Evolutionary conservation across 495 filamentous ascomycete species (phyloP).

Genomic region (Penicillium robsamsonii): DNA sequence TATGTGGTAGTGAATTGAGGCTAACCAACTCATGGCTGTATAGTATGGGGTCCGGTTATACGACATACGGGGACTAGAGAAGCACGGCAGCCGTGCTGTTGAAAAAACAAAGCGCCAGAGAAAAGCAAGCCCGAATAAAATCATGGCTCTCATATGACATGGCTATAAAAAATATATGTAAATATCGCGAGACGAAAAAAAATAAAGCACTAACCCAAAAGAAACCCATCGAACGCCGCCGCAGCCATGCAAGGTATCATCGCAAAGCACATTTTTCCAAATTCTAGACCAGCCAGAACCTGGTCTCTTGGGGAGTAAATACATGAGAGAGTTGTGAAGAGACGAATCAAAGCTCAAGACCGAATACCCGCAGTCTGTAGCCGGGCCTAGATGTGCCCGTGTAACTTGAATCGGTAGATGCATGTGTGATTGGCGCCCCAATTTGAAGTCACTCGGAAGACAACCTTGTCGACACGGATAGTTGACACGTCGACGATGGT

Average conservation of each 20-base stretch:
- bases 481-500: slow-evolving; percentile 36
- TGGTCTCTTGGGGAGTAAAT: not conserved
- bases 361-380: not conserved
- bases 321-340: not conserved
- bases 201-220: not conserved
- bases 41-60: not conserved
- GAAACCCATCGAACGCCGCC: slow-evolving; percentile 3
- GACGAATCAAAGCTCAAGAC: not conserved
- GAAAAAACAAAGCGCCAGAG: not conserved
- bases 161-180: not conserved
- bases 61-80: not conserved
- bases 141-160: slow-evolving; percentile 11
- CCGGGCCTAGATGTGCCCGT: slow-evolving; percentile 36
- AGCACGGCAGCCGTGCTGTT: no score
- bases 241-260: slow-evolving; percentile 13
- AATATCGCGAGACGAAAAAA: not conserved
- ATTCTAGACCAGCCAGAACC: slow-evolving; percentile 1
- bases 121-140: not conserved
- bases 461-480: slow-evolving; percentile 41
- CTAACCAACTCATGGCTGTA: no score
- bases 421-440: slow-evolving; percentile 49
- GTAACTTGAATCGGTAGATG: slow-evolving; percentile 45
- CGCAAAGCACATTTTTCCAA: slow-evolving; percentile 12
- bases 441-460: slow-evolving; percentile 46
- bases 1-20: no score